These are phyloP conservation scores for Gentiana macrophylla DNA, from an alignment of 257 asterid genomes.

Conservation along the genomic window DNA sequence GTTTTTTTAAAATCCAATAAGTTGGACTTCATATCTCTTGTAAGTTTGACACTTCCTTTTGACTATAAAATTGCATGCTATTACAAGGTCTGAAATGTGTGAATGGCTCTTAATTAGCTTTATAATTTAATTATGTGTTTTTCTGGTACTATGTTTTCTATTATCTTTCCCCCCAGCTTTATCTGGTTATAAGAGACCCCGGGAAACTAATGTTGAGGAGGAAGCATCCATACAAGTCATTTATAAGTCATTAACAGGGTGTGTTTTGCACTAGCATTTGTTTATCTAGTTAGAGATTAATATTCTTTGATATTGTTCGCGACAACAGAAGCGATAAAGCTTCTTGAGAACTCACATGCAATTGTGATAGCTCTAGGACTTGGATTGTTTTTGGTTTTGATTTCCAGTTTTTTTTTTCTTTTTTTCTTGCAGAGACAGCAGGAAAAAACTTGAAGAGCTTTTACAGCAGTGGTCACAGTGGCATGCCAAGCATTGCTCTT, in stretches of 20 bases:
- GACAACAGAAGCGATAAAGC: background rate
- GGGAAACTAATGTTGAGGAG: constrained; percentile 44
- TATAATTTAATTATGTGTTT: constrained; percentile 10
- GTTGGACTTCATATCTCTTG: background rate
- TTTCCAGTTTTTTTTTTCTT: constrained; percentile 12
- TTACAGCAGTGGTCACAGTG: constrained; percentile 86
- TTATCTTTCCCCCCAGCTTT: constrained; percentile 39
- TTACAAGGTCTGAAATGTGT: background rate
- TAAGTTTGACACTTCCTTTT: too few species aligned
- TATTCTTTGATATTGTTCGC: background rate
- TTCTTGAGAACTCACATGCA: background rate
- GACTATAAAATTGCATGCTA: background rate
- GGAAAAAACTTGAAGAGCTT: constrained; percentile 75
- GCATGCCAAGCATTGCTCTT: constrained; percentile 61
- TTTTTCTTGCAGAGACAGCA: constrained; percentile 62
- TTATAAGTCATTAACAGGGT: constrained; percentile 78
- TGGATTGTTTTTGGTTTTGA: background rate
- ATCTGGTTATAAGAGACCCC: constrained; percentile 81
- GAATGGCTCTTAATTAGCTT: background rate
- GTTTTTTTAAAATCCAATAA: background rate
- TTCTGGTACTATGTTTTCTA: constrained; percentile 25
- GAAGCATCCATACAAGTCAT: constrained; percentile 71
- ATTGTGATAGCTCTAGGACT: background rate
- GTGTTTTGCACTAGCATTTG: constrained; percentile 1
- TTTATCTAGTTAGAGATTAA: background rate